Evolutionary conservation across 2,329 filamentous ascomycete genomes (phyloP).

Genomic region (Rhytidhysteron rufulum): DNA sequence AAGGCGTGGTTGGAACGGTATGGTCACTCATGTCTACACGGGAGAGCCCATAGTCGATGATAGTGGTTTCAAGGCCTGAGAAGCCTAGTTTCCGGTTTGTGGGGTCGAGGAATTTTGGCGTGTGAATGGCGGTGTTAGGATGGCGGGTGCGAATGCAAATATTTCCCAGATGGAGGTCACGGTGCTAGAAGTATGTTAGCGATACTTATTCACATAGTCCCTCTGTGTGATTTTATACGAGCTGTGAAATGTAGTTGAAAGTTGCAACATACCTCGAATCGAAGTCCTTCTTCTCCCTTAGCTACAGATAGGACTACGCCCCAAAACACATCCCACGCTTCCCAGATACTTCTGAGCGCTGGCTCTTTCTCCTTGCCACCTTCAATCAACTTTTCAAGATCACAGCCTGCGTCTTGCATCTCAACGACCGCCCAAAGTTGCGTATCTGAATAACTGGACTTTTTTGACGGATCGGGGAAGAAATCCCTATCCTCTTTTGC

Average conservation of each 20-base stretch:
- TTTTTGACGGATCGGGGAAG: slow-evolving; percentile 56
- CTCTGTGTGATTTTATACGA: no score
- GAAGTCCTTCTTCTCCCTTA: slow-evolving; percentile 56
- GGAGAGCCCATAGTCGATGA: slow-evolving; percentile 67
- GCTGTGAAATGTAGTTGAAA: no score
- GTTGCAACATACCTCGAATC: slow-evolving; percentile 49
- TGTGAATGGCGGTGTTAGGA: slow-evolving; percentile 23
- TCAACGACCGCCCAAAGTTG: slow-evolving; percentile 63
- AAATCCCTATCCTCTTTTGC: slow-evolving; percentile 44
- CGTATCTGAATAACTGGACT: slow-evolving; percentile 49
- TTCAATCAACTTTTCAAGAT: slow-evolving; percentile 44
- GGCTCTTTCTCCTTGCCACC: slow-evolving; percentile 9
- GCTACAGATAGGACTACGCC: slow-evolving; percentile 59
- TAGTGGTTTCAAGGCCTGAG: slow-evolving; percentile 57
- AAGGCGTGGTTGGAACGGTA: slow-evolving; percentile 6
- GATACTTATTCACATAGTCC: no score
- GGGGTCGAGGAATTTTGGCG: slow-evolving; percentile 32
- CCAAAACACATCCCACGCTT: slow-evolving; percentile 64
- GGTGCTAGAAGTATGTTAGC: no score
- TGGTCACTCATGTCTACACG: slow-evolving; percentile 48
- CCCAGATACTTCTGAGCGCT: slow-evolving; percentile 37
- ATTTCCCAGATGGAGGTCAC: slow-evolving; percentile 65
- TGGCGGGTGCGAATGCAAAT: slow-evolving; percentile 50
- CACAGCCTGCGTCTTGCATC: slow-evolving; percentile 62
- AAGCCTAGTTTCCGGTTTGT: slow-evolving; percentile 44